These are phyloP conservation scores for Gossypium gossypioides DNA, from an alignment of 441 rosid genomes.

Conservation along the genomic window DNA sequence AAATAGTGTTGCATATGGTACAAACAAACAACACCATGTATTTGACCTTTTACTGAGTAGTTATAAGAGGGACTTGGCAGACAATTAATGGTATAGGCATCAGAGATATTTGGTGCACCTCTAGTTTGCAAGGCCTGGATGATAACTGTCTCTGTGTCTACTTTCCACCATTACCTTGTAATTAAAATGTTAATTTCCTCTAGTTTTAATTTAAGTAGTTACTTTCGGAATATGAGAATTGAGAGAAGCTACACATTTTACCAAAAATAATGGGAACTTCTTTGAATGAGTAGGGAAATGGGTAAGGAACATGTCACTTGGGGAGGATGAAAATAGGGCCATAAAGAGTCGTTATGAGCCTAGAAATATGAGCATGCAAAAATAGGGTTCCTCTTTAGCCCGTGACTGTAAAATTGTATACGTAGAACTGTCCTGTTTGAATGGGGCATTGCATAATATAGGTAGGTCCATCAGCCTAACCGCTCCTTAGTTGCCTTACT, in stretches of 20 bases:
- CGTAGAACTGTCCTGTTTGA: constrained; percentile 43
- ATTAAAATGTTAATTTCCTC: neutral
- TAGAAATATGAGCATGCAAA: constrained; percentile 60
- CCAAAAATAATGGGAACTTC: constrained; percentile 52
- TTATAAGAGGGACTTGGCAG: constrained; percentile 67
- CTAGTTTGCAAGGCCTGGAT: constrained; percentile 56
- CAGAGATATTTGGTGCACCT: constrained; percentile 52
- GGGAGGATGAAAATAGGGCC: constrained; percentile 62
- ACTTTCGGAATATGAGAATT: neutral
- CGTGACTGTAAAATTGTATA: constrained; percentile 47
- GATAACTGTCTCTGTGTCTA: constrained; percentile 49
- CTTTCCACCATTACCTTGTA: constrained; percentile 68
- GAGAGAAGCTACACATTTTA: constrained; percentile 6
- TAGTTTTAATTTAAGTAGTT: neutral
- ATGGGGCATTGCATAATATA: constrained; percentile 67
- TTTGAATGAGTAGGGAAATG: constrained; percentile 53
- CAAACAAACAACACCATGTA: neutral
- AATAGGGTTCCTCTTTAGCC: constrained; percentile 70
- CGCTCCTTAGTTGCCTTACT: constrained; percentile 39
- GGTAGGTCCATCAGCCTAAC: constrained; percentile 72
- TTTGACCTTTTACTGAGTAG: constrained; percentile 51
- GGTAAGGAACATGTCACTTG: constrained; percentile 34
- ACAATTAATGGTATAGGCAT: constrained; percentile 66
- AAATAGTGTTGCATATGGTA: neutral
- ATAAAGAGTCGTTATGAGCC: constrained; percentile 57